Conservation (phyloP, 129 eudicot species). For the Pittosporum tobira region DNA sequence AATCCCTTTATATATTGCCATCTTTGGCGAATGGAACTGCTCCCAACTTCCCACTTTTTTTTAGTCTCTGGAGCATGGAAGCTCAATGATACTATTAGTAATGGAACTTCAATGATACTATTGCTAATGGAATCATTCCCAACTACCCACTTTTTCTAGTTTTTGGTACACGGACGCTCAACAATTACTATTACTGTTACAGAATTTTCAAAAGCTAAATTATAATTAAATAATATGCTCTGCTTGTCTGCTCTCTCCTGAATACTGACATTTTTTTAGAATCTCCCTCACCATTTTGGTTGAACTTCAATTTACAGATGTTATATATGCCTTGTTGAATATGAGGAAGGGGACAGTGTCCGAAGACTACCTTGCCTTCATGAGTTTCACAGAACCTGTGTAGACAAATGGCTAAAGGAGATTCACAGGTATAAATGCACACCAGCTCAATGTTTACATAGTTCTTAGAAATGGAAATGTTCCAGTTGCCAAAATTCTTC, state of each 20-base stretch:
- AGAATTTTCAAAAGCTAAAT: no score
- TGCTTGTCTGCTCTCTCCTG: background rate
- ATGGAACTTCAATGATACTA: no score
- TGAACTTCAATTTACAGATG: conserved; percentile 45
- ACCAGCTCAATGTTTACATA: background rate
- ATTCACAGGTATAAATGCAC: conserved; percentile 59
- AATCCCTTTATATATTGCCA: no score
- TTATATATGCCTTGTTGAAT: conserved; percentile 94
- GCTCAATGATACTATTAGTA: no score
- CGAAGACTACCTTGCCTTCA: conserved; percentile 85
- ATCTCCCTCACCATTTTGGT: background rate
- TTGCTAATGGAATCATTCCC: background rate
- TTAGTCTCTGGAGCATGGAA: no score
- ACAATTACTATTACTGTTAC: no score
- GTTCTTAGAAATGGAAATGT: background rate
- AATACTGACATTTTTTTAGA: background rate
- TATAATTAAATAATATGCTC: background rate
- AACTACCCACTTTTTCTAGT: no score
- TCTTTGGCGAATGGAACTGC: background rate
- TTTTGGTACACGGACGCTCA: background rate
- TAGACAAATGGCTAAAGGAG: conserved; percentile 98
- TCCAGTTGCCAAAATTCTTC: background rate
- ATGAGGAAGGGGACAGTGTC: conserved; percentile 80
- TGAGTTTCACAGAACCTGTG: conserved; percentile 70
- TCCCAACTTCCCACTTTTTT: no score